Percentiles rank a stretch among this genome's conserved stretches.
These are phyloP conservation scores for Apostasia ramifera DNA, from an alignment of 106 monocot genomes.

Conservation along the genomic window DNA sequence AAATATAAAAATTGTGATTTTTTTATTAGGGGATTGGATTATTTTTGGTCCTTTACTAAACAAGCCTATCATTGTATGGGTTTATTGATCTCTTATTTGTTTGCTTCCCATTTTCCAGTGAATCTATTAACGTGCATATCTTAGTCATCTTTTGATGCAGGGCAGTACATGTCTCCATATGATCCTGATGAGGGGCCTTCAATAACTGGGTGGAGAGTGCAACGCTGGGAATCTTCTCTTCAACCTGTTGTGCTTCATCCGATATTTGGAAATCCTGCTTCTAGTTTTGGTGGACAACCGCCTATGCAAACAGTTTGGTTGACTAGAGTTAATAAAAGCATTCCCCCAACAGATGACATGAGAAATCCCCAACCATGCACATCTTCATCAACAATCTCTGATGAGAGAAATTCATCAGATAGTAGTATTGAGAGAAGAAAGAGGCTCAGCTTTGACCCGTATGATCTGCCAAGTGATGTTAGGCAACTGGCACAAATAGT, in stretches of 20 bases:
- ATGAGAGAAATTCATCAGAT: slow-evolving; percentile 82
- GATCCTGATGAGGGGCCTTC: slow-evolving; percentile 99
- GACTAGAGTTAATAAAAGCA: slow-evolving; percentile 83
- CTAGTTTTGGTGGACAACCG: slow-evolving; percentile 78
- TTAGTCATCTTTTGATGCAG: slow-evolving; percentile 23
- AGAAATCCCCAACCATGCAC: slow-evolving; percentile 43
- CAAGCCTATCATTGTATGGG: no score
- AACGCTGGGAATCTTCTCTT: slow-evolving; percentile 95
- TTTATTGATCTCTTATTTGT: no score
- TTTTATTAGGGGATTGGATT: no score
- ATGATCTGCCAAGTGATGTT: slow-evolving; percentile 97
- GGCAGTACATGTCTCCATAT: slow-evolving; percentile 99
- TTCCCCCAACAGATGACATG: slow-evolving; percentile 89
- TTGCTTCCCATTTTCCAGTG: no score
- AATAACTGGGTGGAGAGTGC: slow-evolving; percentile 98
- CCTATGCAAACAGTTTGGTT: slow-evolving; percentile 98
- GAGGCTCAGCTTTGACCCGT: slow-evolving; percentile 88
- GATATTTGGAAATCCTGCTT: slow-evolving; percentile 94
- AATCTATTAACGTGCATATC: no score
- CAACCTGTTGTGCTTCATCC: slow-evolving; percentile 98
- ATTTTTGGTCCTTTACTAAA: no score
- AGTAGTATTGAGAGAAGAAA: slow-evolving; percentile 74
- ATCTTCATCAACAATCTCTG: slow-evolving; percentile 42
- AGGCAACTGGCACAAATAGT: slow-evolving; percentile 95
- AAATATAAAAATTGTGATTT: no score